phyloP scores from a whole-genome alignment of 2,329 filamentous ascomycete species.

The Ceratocystis cacaofunesta region DNA sequence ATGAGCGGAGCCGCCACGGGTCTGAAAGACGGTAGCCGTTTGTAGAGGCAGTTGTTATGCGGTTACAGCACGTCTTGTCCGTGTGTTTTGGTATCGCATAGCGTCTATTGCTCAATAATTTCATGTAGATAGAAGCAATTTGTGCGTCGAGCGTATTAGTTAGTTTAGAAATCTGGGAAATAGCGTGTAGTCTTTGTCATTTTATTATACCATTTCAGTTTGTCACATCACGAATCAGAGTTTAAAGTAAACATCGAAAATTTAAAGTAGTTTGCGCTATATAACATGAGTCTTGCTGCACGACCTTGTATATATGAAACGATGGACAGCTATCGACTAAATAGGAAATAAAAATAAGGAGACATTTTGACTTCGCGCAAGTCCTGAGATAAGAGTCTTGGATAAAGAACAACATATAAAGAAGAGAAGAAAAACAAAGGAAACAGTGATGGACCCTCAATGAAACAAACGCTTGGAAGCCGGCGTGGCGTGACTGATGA shows the following conservation, averaged over 20 bases:
- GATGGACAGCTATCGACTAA: neutral
- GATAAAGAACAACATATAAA: neutral
- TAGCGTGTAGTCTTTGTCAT: neutral
- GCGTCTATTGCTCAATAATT: no score
- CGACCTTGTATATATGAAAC: neutral
- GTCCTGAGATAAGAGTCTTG: neutral
- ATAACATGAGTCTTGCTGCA: neutral
- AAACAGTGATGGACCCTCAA: neutral
- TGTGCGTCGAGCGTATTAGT: no score
- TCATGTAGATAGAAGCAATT: no score
- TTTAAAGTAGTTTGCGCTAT: neutral
- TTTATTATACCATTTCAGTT: neutral
- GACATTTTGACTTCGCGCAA: neutral
- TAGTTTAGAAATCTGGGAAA: no score
- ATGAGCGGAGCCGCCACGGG: slow-evolving; percentile 37
- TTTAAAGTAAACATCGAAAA: neutral
- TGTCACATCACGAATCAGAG: neutral
- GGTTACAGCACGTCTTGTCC: no score
- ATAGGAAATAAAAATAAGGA: neutral
- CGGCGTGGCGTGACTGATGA: neutral
- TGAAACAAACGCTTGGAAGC: neutral
- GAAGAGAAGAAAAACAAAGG: neutral
- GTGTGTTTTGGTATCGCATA: no score
- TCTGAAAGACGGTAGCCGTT: slow-evolving; percentile 12
- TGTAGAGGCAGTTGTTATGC: neutral